Base-by-base conservation (phyloP, 768 basidiomycete species). In the Pleurotus sapidus region DNA sequence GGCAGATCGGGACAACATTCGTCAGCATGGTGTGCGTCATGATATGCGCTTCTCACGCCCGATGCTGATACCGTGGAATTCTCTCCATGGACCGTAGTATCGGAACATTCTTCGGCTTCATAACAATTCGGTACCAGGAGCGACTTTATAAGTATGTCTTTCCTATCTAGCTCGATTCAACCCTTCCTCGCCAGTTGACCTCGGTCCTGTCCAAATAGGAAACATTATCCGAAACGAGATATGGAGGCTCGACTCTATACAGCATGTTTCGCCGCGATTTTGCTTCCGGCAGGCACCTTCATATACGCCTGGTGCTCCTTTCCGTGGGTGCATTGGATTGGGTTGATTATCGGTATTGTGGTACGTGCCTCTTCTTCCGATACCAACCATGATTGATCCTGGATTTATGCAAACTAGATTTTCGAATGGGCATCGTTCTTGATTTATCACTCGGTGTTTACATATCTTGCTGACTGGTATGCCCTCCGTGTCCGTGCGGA, bases 231-330 rank as follows among this genome's bases (percentile, higher is more conserved):
- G 3, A 63, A 59, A 39, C 64, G 65, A 50, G 70, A 68, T 12
- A 68, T 70, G 2, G 84, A 87, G 67, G 84, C 86, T 3, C 76
- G 85, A 18, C 67, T 87, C 27, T 83, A 77, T 57, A 63, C 74
- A n/a, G 75, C 82, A 14, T 82, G 81, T 53, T 64, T 71, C 6
- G 81, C 82, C 0, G 77, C 74, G 0, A 43, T 83, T 40, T 58
- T 80, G 15, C 77, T 84, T 47, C 84, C 85, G 0, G 61, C 65
- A 0, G 79, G 78, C 18, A 84, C 85, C 75, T 81, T 88, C 70
- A 79, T 88, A 53, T 89, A 84, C 60, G 86, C 84, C 0, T 89
- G 86, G 84, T 84, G 83, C 3, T 77, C 82, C 5, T 78, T 69
- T 58, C 60, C 76, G 1, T 57, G 59, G n/a, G 74, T 87, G 2